A percentile compares a stretch with the other conserved stretches of the same genome.
Evolutionary conservation across 208 protist genomes (phyloP).

Genomic region (Wallacemonas sp.): DNA sequence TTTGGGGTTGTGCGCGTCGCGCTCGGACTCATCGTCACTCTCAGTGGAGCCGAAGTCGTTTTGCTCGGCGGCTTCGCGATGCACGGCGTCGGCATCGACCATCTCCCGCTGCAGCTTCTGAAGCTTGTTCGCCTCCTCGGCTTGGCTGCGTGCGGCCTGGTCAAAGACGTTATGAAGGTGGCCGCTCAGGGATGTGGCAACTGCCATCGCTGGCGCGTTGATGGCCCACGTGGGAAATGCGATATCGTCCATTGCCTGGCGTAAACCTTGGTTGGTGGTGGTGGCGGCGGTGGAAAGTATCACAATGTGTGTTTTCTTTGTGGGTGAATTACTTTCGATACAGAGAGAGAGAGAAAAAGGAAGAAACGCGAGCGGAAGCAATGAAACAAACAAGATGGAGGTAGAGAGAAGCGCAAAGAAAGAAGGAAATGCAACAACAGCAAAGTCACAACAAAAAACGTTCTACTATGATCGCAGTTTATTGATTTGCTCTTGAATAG

Average conservation of each 20-base stretch:
- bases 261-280: no score
- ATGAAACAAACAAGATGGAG: slow-evolving; percentile 6
- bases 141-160: slow-evolving; percentile 2
- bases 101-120: neutral
- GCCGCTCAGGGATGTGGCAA: slow-evolving; percentile 50
- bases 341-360: neutral
- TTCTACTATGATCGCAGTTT: neutral
- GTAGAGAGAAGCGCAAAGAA: slow-evolving; percentile 3
- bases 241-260: slow-evolving; percentile 71
- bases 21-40: neutral
- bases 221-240: slow-evolving; percentile 68
- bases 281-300: no score
- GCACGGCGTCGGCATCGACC: neutral
- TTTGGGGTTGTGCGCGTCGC: neutral
- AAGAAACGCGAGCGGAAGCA: neutral
- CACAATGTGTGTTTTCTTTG: no score
- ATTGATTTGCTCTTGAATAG: no score
- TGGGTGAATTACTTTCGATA: neutral
- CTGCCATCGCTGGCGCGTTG: slow-evolving; percentile 56
- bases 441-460: neutral
- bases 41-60: slow-evolving; percentile 1
- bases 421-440: neutral
- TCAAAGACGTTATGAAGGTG: slow-evolving; percentile 17
- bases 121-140: neutral
- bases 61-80: slow-evolving; percentile 2